Base-by-base conservation (phyloP, 169 alveolate species). In the Theileria sp. region DNA sequence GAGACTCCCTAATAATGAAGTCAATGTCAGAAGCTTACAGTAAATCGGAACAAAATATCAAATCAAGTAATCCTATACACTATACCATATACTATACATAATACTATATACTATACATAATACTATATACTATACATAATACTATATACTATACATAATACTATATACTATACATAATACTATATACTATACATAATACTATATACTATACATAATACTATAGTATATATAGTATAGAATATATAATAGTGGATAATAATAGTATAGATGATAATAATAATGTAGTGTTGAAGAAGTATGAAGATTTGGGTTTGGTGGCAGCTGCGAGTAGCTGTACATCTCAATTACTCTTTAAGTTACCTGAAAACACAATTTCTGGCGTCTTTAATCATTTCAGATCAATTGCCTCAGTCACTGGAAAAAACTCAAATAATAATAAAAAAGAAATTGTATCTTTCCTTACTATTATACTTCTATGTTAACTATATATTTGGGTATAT, bases 21-120 rank as follows among this genome's bases (percentile, higher is more conserved):
- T 96, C 99, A 1, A 96, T 97, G 75, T 94, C 98, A 32, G 97
- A 95, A 75, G 95, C 98, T 10, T 94, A 96, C 68, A 99, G 99
- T 19, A 91, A 93, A 71, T 88, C 98, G 1, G 98, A 94, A 64
- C 88, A 93, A 68, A 80, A 93, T 79, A 85, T 98, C 28, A 97
- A 97, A 93, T 96, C 94, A 54, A 89, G 92, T 87, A 79, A 9
- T 69, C 13, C 19, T 32, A 32, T 32, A 1, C 36, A 32, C 36
- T 32, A 32, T 32, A 32, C 36, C 36, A 32, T 32, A 32, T 32
- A 32, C 36, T 32, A 32, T 32, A 32, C n/a, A n/a, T n/a, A n/a
- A n/a, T 32, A 32, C 36, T 32, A 32, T 32, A 32, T 32, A 32
- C 36, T 32, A 32, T 32, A 32, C 5, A 32, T 5, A 8, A 13